Evolutionary conservation across 2,329 filamentous ascomycete genomes (phyloP).

Genomic region (Aspergillus pseudonomiae): DNA sequence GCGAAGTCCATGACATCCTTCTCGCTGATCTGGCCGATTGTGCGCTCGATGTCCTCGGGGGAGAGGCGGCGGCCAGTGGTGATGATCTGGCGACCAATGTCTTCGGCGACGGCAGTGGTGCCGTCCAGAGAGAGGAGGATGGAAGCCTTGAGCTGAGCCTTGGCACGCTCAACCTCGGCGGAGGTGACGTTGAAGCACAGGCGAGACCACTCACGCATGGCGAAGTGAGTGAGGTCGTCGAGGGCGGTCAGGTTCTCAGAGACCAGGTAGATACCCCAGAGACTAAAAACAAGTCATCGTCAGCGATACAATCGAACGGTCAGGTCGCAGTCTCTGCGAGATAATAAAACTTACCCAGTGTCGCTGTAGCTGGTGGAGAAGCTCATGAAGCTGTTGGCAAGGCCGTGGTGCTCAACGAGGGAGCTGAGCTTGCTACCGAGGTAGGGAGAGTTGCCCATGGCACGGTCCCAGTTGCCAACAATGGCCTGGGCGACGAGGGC

Average conservation of each 20-base stretch:
- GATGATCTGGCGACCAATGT: slow-evolving; percentile 97
- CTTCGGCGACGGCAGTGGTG: slow-evolving; percentile 95
- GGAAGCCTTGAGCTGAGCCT: slow-evolving; percentile 98
- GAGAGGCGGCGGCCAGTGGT: slow-evolving; percentile 91
- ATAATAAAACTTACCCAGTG: slow-evolving; percentile 72
- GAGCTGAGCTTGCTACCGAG: slow-evolving; percentile 97
- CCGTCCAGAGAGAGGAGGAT: slow-evolving; percentile 96
- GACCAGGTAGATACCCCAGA: slow-evolving; percentile 99
- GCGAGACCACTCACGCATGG: slow-evolving; percentile 96
- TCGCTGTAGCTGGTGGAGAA: slow-evolving; percentile 99
- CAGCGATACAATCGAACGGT: neutral
- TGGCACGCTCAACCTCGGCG: slow-evolving; percentile 95
- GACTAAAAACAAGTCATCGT: slow-evolving; percentile 58
- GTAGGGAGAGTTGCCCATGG: slow-evolving; percentile 95
- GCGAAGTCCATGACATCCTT: slow-evolving; percentile 98
- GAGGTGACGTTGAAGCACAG: slow-evolving; percentile 85
- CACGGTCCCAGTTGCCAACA: slow-evolving; percentile 99
- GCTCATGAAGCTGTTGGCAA: slow-evolving; percentile 99
- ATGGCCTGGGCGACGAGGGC: slow-evolving; percentile 97
- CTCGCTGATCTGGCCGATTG: slow-evolving; percentile 84
- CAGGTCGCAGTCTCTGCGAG: neutral
- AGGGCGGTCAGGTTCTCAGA: slow-evolving; percentile 84
- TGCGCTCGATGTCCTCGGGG: slow-evolving; percentile 91
- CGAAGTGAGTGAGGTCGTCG: slow-evolving; percentile 97
- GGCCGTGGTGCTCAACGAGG: slow-evolving; percentile 88